Evolutionary conservation across 306 rosid genomes (phyloP).

Genomic region (Datisca glomerata): DNA sequence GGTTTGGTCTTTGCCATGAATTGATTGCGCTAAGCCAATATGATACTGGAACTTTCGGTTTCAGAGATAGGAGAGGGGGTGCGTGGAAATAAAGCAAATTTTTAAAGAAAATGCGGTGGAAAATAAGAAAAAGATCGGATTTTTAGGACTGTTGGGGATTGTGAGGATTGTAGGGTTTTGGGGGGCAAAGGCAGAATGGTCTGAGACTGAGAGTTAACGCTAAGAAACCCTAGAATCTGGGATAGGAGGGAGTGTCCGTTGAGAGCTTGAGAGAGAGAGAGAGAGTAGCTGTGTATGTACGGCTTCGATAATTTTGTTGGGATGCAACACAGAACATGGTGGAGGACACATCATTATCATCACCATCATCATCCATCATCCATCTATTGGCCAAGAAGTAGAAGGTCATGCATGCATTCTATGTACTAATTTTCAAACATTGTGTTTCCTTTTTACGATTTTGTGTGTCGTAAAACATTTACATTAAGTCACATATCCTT

Average conservation of each 20-base stretch:
- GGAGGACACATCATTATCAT: constrained; percentile 23
- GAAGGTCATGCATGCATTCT: constrained; percentile 17
- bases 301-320: constrained; percentile 12
- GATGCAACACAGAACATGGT: constrained; percentile 28
- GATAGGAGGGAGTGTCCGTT: neutral
- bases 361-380: constrained; percentile 16
- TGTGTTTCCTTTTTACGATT: too few relatives aligned
- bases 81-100: constrained; percentile 5
- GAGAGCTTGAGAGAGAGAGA: constrained; percentile 9
- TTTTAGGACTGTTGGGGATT: neutral
- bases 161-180: neutral
- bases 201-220: constrained; percentile 1
- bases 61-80: constrained; percentile 3
- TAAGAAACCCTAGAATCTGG: constrained; percentile 13
- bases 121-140: neutral
- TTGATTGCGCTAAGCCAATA: constrained; percentile 8
- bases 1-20: constrained; percentile 58
- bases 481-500: too few relatives aligned
- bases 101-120: constrained; percentile 7
- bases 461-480: too few relatives aligned
- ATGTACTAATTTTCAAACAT: too few relatives aligned
- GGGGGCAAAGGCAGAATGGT: neutral
- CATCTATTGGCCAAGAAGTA: too few relatives aligned
- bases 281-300: constrained; percentile 3
- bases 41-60: constrained; percentile 1